Conservation (phyloP, 257 asterid genomes). For the Catharanthus roseus region DNA sequence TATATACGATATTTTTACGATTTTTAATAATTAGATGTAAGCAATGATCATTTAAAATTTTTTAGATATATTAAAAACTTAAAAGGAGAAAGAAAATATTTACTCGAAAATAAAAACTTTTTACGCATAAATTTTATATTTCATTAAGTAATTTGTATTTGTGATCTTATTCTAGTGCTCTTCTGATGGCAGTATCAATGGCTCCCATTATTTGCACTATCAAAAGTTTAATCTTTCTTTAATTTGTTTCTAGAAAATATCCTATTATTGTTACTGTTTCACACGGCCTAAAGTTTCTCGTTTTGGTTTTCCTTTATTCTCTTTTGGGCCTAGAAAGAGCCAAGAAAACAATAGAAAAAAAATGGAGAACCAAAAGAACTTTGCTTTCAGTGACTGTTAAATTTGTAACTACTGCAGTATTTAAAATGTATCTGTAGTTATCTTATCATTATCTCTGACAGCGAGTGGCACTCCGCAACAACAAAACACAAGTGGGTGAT, state of each 20-base stretch:
- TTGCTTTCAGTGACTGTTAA: conserved; percentile 24
- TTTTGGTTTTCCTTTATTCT: background rate
- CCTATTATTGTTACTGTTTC: background rate
- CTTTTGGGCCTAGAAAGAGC: background rate
- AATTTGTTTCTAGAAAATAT: conserved; percentile 7
- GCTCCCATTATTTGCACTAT: conserved; percentile 46
- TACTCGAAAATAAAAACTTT: no score
- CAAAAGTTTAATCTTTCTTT: background rate
- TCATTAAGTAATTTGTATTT: background rate
- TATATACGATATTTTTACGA: no score
- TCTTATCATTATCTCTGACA: no score
- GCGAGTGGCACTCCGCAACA: background rate
- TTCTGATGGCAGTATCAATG: conserved; percentile 52
- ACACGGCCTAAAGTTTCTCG: background rate
- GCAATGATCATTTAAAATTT: no score
- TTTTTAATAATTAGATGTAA: no score
- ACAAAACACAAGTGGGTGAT: conserved; percentile 16
- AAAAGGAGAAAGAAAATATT: no score
- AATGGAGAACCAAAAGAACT: background rate
- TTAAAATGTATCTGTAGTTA: background rate
- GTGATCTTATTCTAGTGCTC: conserved; percentile 31
- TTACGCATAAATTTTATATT: no score
- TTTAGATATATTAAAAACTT: no score
- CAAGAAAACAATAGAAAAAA: background rate
- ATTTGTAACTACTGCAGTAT: conserved; percentile 8